Evolutionary conservation across 306 rosid species (phyloP).

Genomic region (Trichosanthes truncata): DNA sequence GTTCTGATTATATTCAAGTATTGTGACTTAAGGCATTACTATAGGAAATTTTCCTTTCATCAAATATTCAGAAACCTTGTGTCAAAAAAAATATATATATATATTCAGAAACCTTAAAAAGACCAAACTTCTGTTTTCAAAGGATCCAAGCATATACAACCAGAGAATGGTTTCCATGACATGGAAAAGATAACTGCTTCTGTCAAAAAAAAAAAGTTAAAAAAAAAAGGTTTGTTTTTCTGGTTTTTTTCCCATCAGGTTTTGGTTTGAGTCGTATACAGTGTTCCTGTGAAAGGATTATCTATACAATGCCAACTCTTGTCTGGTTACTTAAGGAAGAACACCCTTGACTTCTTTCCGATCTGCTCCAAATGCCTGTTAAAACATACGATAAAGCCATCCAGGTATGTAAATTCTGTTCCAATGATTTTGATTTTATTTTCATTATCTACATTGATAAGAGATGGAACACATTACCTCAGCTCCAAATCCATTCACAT

Average conservation of each 20-base stretch:
- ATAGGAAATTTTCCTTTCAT: not conserved
- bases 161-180: not conserved
- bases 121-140: not conserved
- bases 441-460: not conserved
- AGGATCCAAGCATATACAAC: not conserved
- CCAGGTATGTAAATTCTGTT: not conserved
- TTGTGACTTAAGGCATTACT: not conserved
- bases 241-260: not conserved
- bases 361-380: slow-evolving; percentile 70
- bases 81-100: no score
- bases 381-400: not conserved
- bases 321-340: slow-evolving; percentile 38
- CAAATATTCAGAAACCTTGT: not conserved
- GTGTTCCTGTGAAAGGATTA: not conserved
- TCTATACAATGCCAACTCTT: not conserved
- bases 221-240: not conserved
- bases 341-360: slow-evolving; percentile 64
- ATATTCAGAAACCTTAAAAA: not conserved
- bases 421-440: not conserved
- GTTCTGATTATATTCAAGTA: not conserved
- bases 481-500: slow-evolving; percentile 50
- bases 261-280: not conserved
- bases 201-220: not conserved
- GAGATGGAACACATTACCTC: slow-evolving; percentile 43
- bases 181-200: not conserved